Evolutionary conservation across 2,329 filamentous ascomycete genomes (phyloP).

Genomic region (Fusarium pseudonygamai): DNA sequence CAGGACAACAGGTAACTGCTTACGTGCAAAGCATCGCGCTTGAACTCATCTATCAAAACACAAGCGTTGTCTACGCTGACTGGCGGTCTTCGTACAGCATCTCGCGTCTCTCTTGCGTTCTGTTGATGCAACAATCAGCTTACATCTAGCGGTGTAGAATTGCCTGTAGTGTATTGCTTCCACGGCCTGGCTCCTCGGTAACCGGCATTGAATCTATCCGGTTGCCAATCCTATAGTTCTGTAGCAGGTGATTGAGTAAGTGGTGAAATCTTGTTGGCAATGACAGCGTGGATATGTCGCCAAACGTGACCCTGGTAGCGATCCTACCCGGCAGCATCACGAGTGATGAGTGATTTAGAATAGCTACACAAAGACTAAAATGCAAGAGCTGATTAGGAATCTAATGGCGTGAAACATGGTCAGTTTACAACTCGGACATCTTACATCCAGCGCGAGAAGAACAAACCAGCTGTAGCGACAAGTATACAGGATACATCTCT

Average conservation of each 20-base stretch:
- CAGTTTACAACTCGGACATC: accelerated
- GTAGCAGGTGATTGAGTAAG: accelerated
- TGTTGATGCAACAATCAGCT: not conserved
- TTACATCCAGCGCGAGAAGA: too few species aligned
- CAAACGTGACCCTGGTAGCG: not conserved
- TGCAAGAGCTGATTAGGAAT: not conserved
- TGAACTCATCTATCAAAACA: too few species aligned
- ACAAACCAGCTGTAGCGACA: accelerated
- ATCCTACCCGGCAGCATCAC: too few species aligned
- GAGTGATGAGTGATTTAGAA: not conserved
- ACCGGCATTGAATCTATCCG: not conserved
- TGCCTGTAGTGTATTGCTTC: too few species aligned
- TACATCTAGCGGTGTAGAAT: not conserved
- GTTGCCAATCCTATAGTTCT: accelerated
- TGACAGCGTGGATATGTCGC: not conserved
- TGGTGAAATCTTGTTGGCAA: not conserved
- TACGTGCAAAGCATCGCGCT: not conserved
- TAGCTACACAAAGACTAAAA: not conserved
- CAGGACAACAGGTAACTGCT: accelerated
- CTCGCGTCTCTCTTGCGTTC: accelerated
- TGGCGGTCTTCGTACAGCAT: not conserved
- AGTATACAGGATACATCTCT: not conserved
- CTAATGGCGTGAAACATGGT: not conserved
- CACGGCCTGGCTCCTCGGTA: accelerated
- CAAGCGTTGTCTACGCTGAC: too few species aligned